A percentile compares a stretch with the other conserved stretches of the same genome.
Evolutionary conservation across 2,329 filamentous ascomycete genomes (phyloP).

Genomic region (Cladophialophora immunda): DNA sequence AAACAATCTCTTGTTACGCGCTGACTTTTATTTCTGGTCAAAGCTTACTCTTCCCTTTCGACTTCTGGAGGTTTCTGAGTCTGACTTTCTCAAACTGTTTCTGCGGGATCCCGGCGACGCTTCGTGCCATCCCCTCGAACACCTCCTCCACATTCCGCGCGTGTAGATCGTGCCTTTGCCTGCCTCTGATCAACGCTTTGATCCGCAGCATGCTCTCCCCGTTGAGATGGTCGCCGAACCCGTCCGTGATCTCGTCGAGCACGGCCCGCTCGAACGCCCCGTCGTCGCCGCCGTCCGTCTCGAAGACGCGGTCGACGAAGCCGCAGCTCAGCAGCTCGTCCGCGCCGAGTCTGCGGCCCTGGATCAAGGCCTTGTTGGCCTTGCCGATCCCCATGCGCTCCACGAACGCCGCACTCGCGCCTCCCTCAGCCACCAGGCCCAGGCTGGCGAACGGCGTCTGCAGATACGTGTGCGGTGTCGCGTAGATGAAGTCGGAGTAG

Average conservation of each 20-base stretch:
- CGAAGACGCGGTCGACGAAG: slow-evolving; percentile 58
- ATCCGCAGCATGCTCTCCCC: slow-evolving; percentile 80
- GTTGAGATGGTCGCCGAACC: slow-evolving; percentile 79
- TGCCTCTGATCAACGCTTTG: slow-evolving; percentile 80
- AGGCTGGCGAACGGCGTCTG: slow-evolving; percentile 59
- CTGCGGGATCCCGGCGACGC: slow-evolving; percentile 80
- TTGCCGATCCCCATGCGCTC: slow-evolving; percentile 59
- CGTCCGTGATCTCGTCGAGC: slow-evolving; percentile 81
- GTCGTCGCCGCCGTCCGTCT: slow-evolving; percentile 55
- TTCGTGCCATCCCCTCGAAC: slow-evolving; percentile 82
- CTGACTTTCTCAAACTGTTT: slow-evolving; percentile 76
- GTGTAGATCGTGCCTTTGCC: slow-evolving; percentile 76
- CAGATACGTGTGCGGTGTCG: slow-evolving; percentile 53
- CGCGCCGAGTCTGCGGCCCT: slow-evolving; percentile 53
- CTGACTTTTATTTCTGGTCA: slow-evolving; percentile 9
- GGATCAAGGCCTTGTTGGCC: slow-evolving; percentile 61
- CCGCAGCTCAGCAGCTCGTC: slow-evolving; percentile 55
- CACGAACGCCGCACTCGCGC: slow-evolving; percentile 54
- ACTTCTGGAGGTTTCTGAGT: slow-evolving; percentile 8
- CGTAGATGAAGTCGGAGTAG: slow-evolving; percentile 58
- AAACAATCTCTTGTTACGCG: slow-evolving; percentile 2
- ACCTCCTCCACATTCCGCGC: slow-evolving; percentile 81
- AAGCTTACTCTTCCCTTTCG: slow-evolving; percentile 11
- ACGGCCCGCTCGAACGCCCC: slow-evolving; percentile 75
- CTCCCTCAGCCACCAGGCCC: slow-evolving; percentile 59